Base-by-base conservation (phyloP, 2,329 filamentous ascomycete species). In the Aspergillus tanneri region DNA sequence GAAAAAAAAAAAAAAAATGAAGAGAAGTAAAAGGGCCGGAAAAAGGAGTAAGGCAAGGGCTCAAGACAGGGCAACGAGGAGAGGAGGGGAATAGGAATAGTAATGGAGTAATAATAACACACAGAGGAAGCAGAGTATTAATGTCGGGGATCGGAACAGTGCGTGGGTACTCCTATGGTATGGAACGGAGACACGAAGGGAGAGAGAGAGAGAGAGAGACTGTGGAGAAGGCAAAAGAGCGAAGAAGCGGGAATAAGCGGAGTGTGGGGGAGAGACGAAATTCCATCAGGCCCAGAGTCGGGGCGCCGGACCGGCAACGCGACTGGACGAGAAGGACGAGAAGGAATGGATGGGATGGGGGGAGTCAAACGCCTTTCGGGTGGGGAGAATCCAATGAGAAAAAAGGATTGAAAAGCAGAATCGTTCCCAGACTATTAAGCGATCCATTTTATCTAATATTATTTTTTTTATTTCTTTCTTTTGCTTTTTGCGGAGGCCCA, bases 241-340 rank as follows among this genome's bases (percentile, higher is more conserved):
- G 30, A 34, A 34, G 35, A 43, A 23, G 46, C 52, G 50, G 58
- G 56, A 60, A 62, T 56, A 55, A 55, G 63, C 61, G 60, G 62
- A 66, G 65, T 67, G 65, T 67, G 65, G 64, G 63, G 64, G 61
- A 66, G 55, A 57, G 41, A 55, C 48, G 43, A 56, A 57, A 55
- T 48, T 39, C 37, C 44, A 27, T 43, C 43, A 43, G 19, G 49
- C 48, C 56, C 54, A 55, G 50, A 56, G 58, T 62, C 59, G 64
- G 63, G 60, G 63, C 55, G 56, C 54, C 62, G 60, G 61, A 58
- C 61, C 60, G 62, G 62, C 42, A 63, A 55, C 46, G 51, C 47
- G 46, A 53, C 53, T 41, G 35, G 39, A 45, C 42, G 59, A 54
- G 57, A 54, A 16, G 12, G 28, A n/a, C 28, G 51, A 56, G 50